Evolutionary conservation across 495 filamentous ascomycete genomes (phyloP), one percentile per base, ranked within the genome.

Genomic region (Cercophora sp.): DNA sequence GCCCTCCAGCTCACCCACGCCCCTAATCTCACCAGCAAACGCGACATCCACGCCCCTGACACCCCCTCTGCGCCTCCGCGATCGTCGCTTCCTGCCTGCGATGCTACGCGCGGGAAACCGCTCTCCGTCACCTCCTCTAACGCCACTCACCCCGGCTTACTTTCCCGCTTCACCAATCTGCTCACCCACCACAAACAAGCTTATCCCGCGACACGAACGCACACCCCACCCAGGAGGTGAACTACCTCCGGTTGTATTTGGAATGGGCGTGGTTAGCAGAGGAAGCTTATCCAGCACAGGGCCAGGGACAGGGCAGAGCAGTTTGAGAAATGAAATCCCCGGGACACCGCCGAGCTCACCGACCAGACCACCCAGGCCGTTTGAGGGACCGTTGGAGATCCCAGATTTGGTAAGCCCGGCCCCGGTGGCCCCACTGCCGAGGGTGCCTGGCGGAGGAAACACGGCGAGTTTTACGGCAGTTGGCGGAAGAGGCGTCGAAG

Each of bases 41-140:
- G 65, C 70, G 54, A 20, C 40, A 42, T 15, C 41, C 52, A 3
- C 51, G n/a, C n/a, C 60, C 4, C 48, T 72, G 20, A 72, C 64
- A 5, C 72, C 74, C 9, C 74, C 72, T 3, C 66, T 70, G 8
- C 72, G 71, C 5, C 64, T 77, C 9, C 68, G 71, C 41, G 71
- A 77, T 39, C 65, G 73, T 18, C 67, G 56, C 23, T 65, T 72
- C 34, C 64, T 75, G 26, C 61, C 67, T 5, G 58, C 70, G 16
- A 65, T 72, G 50, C 62, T 71, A 39, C 64, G 62, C 10, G 56
- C 58, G 13, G 51, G 55, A 4, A 60, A 52, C 55, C 64, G 65
- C 13, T 64, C 62, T 3, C 51, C 56, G 8, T 63, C 65, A 4
- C 63, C 65, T 5, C 65, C 65, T 0, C 37, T 70, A 16, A 64